Percentiles rank a stretch among this genome's conserved stretches.
Conservation (phyloP, 1,284 basidiomycete genomes). For the Schizophyllum commune region DNA sequence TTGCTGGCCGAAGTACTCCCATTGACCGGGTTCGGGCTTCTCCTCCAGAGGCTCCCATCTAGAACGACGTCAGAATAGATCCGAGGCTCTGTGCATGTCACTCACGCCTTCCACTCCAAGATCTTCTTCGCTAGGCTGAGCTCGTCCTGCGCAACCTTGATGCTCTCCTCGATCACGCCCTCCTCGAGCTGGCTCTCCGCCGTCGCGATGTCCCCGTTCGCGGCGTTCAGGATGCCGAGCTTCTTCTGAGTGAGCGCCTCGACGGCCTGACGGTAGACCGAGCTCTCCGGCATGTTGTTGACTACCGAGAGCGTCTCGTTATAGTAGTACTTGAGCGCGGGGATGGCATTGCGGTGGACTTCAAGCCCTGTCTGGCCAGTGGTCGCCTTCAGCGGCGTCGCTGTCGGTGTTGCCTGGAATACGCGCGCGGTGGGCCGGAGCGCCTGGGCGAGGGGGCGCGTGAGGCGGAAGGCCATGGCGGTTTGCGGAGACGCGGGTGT, state of each 20-base stretch:
- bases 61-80: constrained; percentile 10
- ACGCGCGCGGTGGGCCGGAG: constrained; percentile 39
- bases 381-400: constrained; percentile 23
- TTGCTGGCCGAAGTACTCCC: constrained; percentile 60
- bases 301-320: constrained; percentile 72
- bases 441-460: constrained; percentile 63
- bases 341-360: constrained; percentile 75
- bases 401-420: neutral
- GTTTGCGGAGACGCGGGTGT: constrained; percentile 4
- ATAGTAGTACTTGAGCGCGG: constrained; percentile 73
- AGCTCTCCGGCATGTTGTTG: constrained; percentile 64
- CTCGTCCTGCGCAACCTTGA: constrained; percentile 84
- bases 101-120: constrained; percentile 95
- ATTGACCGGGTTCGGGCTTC: constrained; percentile 75
- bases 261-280: constrained; percentile 87
- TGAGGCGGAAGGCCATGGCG: constrained; percentile 66
- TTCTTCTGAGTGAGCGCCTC: constrained; percentile 85
- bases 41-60: constrained; percentile 88
- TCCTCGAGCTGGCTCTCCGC: constrained; percentile 72
- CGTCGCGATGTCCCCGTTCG: constrained; percentile 54
- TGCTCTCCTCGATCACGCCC: constrained; percentile 78
- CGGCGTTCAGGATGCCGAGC: constrained; percentile 65
- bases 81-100: constrained; percentile 19
- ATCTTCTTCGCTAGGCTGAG: constrained; percentile 75
- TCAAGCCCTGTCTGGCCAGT: constrained; percentile 75